Percentiles rank a stretch among this genome's conserved stretches.
phyloP scores from a whole-genome alignment of 768 basidiomycete genomes.

The Kwoniella sp. region DNA sequence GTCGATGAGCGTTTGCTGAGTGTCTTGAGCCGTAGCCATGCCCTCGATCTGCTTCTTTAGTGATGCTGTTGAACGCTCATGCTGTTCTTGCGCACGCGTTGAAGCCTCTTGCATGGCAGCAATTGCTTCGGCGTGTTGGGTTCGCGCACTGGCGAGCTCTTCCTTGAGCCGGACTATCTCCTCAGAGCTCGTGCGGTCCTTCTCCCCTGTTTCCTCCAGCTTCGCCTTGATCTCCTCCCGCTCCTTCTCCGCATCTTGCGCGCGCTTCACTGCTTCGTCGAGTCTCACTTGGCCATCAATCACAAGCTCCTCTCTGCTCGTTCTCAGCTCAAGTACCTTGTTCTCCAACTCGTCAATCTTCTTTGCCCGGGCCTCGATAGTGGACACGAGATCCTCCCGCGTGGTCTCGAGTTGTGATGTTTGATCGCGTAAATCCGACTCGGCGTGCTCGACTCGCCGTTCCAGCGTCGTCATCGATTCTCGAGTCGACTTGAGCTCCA shows the following conservation, averaged over 20 bases:
- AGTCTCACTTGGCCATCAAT: constrained; percentile 38
- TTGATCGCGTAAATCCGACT: constrained; percentile 25
- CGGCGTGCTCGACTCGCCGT: constrained; percentile 4
- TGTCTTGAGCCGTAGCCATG: neutral
- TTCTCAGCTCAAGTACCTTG: constrained; percentile 38
- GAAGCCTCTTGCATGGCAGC: neutral
- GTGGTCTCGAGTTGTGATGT: constrained; percentile 35
- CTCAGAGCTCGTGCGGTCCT: neutral
- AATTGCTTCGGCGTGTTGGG: constrained; percentile 1
- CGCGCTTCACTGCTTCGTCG: constrained; percentile 20
- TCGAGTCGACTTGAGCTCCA: constrained; percentile 6
- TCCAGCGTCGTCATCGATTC: constrained; percentile 15
- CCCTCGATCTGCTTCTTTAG: constrained; percentile 17
- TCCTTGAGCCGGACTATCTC: neutral
- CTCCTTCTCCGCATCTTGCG: constrained; percentile 6
- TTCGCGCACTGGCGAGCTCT: neutral
- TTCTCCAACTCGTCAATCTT: constrained; percentile 43
- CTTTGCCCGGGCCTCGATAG: constrained; percentile 28
- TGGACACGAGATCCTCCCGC: constrained; percentile 33
- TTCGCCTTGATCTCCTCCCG: neutral
- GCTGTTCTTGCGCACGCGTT: neutral
- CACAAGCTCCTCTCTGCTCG: constrained; percentile 42
- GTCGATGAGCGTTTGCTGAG: neutral
- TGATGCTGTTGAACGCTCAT: neutral
- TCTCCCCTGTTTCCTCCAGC: neutral